These are phyloP conservation scores for Aspergillus sp. DNA, from an alignment of 2,329 filamentous ascomycete genomes.

Conservation along the genomic window DNA sequence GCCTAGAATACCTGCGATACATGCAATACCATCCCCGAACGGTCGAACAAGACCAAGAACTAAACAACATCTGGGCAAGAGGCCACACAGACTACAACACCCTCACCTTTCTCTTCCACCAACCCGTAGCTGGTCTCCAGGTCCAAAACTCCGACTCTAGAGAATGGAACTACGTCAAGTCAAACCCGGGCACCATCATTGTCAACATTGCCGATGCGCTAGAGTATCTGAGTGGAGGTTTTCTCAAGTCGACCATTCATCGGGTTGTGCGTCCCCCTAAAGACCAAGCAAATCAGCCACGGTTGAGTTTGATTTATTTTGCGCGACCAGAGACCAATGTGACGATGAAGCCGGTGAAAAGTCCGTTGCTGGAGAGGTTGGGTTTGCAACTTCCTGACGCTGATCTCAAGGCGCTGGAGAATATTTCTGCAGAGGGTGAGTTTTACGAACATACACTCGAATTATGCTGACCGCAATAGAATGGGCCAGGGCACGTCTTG, in stretches of 20 bases:
- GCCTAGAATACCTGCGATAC: conserved; percentile 57
- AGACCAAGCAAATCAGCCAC: conserved; percentile 38
- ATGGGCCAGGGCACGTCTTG: no score
- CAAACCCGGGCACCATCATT: conserved; percentile 43
- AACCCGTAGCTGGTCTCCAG: conserved; percentile 54
- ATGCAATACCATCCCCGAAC: conserved; percentile 53
- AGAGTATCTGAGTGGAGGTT: conserved; percentile 46
- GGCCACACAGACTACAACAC: conserved; percentile 56
- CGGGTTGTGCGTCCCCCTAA: conserved; percentile 42
- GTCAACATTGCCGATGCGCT: conserved; percentile 50
- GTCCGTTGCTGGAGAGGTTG: conserved; percentile 27
- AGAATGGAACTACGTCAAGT: conserved; percentile 47
- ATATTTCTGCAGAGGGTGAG: no score
- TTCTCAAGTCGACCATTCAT: conserved; percentile 44
- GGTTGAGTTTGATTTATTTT: conserved; percentile 39
- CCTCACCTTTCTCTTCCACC: conserved; percentile 53
- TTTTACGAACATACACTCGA: no score
- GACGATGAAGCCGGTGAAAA: conserved; percentile 24
- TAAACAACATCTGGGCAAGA: conserved; percentile 38
- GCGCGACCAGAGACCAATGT: conserved; percentile 36
- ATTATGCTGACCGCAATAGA: no score
- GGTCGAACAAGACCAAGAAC: conserved; percentile 41
- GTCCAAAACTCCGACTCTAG: conserved; percentile 42
- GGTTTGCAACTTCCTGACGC: conserved; percentile 5
- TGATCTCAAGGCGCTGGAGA: no score